Percentiles rank a stretch among this genome's conserved stretches.
Evolutionary conservation across 140 eudicot species (phyloP).

Genomic region (Stevia rebaudiana): DNA sequence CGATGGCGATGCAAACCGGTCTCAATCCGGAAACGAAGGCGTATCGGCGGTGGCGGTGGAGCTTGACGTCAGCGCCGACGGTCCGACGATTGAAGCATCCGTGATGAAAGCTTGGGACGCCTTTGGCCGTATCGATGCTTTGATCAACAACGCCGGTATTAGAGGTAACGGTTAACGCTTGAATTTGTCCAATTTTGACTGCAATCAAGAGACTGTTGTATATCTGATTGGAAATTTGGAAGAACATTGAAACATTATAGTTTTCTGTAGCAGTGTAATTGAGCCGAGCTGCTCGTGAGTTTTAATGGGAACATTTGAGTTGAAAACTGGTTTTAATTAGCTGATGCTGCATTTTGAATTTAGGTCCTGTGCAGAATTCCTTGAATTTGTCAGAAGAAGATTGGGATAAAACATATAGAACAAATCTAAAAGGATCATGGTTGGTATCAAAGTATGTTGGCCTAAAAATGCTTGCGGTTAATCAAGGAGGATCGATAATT

Average conservation of each 20-base stretch:
- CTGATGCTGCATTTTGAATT: conserved; percentile 10
- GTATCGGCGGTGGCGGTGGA: conserved; percentile 63
- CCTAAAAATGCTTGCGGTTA: conserved; percentile 45
- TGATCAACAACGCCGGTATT: conserved; percentile 69
- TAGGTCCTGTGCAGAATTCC: conserved; percentile 47
- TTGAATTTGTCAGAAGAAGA: conserved; percentile 61
- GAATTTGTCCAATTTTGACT: background rate
- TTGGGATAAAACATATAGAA: conserved; percentile 42
- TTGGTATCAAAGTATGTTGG: conserved; percentile 73
- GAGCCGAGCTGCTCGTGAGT: too few species aligned
- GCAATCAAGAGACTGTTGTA: background rate
- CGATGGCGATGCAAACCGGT: conserved; percentile 2
- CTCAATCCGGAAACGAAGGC: background rate
- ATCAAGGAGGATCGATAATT: conserved; percentile 61
- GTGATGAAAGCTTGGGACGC: conserved; percentile 57
- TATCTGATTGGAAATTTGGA: background rate
- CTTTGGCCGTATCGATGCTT: conserved; percentile 56
- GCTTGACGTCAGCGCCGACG: conserved; percentile 66
- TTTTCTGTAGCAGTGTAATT: too few species aligned
- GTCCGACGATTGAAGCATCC: conserved; percentile 36
- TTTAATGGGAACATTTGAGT: background rate
- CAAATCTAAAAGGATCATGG: conserved; percentile 70
- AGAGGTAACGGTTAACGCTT: conserved; percentile 36
- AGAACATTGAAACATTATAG: background rate
- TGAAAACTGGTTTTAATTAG: background rate